These are phyloP conservation scores for Vachellia collinsii DNA, from an alignment of 306 rosid species.

Conservation along the genomic window DNA sequence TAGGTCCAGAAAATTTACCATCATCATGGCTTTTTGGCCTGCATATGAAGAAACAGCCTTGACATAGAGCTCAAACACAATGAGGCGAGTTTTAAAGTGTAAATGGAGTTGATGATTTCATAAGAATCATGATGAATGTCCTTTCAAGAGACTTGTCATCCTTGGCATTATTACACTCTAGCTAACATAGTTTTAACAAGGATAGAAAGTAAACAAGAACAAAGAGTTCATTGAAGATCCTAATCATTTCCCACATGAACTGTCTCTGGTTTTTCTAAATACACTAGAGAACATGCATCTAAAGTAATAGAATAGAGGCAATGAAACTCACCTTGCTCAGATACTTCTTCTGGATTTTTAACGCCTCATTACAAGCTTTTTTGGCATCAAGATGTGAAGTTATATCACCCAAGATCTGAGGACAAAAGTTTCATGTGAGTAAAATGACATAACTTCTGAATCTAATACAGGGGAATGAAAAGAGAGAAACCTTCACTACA, in stretches of 20 bases:
- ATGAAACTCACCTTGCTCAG: slow-evolving; percentile 65
- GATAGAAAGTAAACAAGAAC: background rate
- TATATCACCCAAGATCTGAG: slow-evolving; percentile 76
- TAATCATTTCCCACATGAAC: background rate
- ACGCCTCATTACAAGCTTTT: slow-evolving; percentile 76
- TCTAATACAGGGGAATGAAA: background rate
- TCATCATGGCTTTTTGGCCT: slow-evolving; percentile 54
- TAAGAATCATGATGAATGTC: background rate
- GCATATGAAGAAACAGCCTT: slow-evolving; percentile 41
- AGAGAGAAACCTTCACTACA: slow-evolving; percentile 65
- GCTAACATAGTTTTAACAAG: background rate
- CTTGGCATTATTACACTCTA: background rate
- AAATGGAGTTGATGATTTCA: background rate
- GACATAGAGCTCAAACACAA: background rate
- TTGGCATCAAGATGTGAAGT: slow-evolving; percentile 84
- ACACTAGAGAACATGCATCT: background rate
- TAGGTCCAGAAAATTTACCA: slow-evolving; percentile 32
- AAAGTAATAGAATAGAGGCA: background rate
- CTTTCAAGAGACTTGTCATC: background rate
- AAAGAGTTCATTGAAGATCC: background rate
- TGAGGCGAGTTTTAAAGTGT: background rate
- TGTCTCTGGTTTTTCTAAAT: background rate
- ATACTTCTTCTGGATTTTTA: slow-evolving; percentile 91
- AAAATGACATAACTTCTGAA: slow-evolving; percentile 21
- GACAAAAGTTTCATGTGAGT: slow-evolving; percentile 39